Conservation (phyloP, 345 rosid species). For the Syzygium oleosum region DNA sequence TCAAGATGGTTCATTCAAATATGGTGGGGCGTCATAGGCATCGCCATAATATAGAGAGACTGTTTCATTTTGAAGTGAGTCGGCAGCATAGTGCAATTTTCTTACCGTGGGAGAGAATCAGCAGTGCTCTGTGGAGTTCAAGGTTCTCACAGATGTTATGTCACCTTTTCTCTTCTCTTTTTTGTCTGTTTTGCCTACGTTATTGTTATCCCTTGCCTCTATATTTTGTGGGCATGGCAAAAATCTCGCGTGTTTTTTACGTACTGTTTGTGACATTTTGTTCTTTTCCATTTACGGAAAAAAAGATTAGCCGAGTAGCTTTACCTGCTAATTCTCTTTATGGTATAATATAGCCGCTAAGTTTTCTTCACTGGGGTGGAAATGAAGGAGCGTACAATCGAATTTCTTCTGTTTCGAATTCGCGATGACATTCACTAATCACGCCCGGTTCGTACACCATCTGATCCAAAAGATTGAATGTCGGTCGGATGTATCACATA, state of each 20-base stretch:
- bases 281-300: background rate
- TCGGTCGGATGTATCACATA: background rate
- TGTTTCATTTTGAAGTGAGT: background rate
- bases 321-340: background rate
- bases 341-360: background rate
- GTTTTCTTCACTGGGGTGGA: background rate
- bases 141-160: background rate
- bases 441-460: background rate
- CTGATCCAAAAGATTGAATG: background rate
- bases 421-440: background rate
- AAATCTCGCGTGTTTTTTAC: background rate
- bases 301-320: background rate
- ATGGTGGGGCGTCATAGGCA: background rate
- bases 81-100: background rate
- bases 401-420: background rate
- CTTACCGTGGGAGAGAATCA: background rate
- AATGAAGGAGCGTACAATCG: background rate
- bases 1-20: background rate
- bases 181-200: background rate
- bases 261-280: background rate
- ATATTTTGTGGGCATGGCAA: constrained; percentile 12
- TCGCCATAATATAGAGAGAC: background rate
- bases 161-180: background rate
- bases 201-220: constrained; percentile 22
- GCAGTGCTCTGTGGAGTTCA: background rate